phyloP scores from a whole-genome alignment of 23 red algal genomes.

The Gracilaria caudata region DNA sequence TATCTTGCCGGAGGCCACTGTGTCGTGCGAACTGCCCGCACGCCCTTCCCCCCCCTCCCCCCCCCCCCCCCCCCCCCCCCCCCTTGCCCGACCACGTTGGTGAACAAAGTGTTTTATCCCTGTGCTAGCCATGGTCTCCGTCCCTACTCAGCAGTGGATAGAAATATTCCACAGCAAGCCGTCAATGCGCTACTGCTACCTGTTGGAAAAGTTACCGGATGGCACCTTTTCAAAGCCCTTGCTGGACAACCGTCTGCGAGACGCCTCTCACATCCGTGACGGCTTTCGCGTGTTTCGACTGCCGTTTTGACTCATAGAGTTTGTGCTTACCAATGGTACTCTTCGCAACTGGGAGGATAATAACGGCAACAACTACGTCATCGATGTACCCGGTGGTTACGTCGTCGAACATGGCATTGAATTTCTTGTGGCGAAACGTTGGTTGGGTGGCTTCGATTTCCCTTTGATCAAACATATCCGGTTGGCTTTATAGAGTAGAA shows the following conservation, averaged over 20 bases:
- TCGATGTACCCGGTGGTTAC: conserved; percentile 52
- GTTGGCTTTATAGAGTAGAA: background rate
- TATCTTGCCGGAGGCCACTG: too few relatives aligned
- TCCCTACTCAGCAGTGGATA: conserved; percentile 56
- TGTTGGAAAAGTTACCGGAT: conserved; percentile 52
- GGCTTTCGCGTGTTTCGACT: conserved; percentile 84
- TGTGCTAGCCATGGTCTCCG: conserved; percentile 7
- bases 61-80: too few relatives aligned
- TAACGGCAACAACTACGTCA: conserved; percentile 47
- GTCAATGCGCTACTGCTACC: conserved; percentile 60
- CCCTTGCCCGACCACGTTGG: too few relatives aligned
- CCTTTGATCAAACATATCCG: background rate
- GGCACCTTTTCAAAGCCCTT: conserved; percentile 39
- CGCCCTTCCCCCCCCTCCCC: too few relatives aligned
- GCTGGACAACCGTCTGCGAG: conserved; percentile 32
- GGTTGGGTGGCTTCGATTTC: background rate
- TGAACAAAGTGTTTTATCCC: too few relatives aligned
- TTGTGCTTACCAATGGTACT: conserved; percentile 70
- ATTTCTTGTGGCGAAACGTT: too few relatives aligned
- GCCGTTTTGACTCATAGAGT: conserved; percentile 53
- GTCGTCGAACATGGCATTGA: conserved; percentile 75
- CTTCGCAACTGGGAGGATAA: conserved; percentile 76
- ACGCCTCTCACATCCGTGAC: conserved; percentile 78
- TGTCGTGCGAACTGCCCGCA: too few relatives aligned
- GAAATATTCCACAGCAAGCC: conserved; percentile 92